Percentiles rank a stretch among this genome's conserved stretches.
phyloP scores from a whole-genome alignment of 2,329 filamentous ascomycete species.

The Pseudocercospora musae region DNA sequence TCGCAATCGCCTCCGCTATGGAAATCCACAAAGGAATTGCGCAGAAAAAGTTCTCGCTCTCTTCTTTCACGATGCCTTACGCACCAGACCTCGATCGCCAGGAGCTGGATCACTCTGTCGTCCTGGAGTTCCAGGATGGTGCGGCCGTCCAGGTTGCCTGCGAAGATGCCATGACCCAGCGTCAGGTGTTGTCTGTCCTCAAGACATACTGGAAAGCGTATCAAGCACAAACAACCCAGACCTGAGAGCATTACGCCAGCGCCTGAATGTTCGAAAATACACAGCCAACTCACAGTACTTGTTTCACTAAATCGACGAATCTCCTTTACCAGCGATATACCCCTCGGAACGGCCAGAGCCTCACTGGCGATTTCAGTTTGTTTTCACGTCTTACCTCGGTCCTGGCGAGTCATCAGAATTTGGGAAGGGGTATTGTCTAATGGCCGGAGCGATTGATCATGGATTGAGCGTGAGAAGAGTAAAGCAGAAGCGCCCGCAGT shows the following conservation, averaged over 20 bases:
- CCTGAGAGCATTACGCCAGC: not conserved
- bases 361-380: not conserved
- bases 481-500: not conserved
- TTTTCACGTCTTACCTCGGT: not conserved
- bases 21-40: slow-evolving; percentile 26
- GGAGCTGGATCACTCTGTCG: slow-evolving; percentile 83
- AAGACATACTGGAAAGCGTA: slow-evolving; percentile 31
- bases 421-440: not conserved
- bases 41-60: slow-evolving; percentile 69
- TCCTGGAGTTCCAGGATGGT: slow-evolving; percentile 61
- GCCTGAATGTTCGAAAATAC: not conserved
- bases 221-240: slow-evolving; percentile 2
- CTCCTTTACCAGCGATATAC: slow-evolving; percentile 4
- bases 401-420: not conserved
- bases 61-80: slow-evolving; percentile 75
- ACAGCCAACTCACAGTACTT: slow-evolving; percentile 1
- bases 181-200: slow-evolving; percentile 44
- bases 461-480: not conserved
- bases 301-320: not conserved
- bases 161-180: slow-evolving; percentile 54
- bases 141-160: slow-evolving; percentile 62
- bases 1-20: slow-evolving; percentile 65
- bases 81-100: slow-evolving; percentile 87
- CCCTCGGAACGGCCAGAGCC: not conserved
- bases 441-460: not conserved